Base-by-base conservation (phyloP, 495 filamentous ascomycete species). In the Talaromyces wortmannii region DNA sequence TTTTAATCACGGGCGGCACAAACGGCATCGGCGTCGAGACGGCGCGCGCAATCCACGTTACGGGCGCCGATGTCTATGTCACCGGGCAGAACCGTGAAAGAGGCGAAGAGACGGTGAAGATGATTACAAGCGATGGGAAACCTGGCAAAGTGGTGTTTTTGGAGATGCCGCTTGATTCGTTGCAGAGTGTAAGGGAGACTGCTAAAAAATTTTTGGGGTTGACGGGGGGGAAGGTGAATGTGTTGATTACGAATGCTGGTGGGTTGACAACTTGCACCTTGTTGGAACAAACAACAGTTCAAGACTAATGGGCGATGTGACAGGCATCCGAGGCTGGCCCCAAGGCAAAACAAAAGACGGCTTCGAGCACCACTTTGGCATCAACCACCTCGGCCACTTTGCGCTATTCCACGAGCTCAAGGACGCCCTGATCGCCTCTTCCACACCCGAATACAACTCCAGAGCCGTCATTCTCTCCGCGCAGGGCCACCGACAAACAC, bases 1-100 rank as follows among this genome's bases (percentile, higher is more conserved):
- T 88, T 58, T 76, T 91, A 45, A 76, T 91, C 31, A 90, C 87
- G 4, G 89, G 89, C 13, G 79, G 82, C 13, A 86, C 83, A 53
- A 79, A 82, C 12, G 79, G 79, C 7, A 73, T 82, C 6, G 79
- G 79, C 2, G 61, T 77, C 43, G 71, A 79, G 53, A 82, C 80
- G 5, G 77, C 75, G 4, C 67, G 61, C 15, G 77, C 76, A 0
- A 54, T 84, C 18, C 65, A 67, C 11, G 63, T 63, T 8, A 73
- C 79, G 0, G 80, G 78, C 15, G 75, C 77, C 7, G 74, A 65
- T 17, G 59, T 82, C 43, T 77, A 73, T 61, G 61, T 67, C 15
- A 75, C 79, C 0, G 79, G 71, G 0, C 72, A 78, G 16, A 70
- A 81, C 55, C 53, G 70, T n/a, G 57, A 63, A 45, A 79, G 74